Evolutionary conservation across 2,329 filamentous ascomycete species (phyloP).

Genomic region (Malbranchea zuffiana): DNA sequence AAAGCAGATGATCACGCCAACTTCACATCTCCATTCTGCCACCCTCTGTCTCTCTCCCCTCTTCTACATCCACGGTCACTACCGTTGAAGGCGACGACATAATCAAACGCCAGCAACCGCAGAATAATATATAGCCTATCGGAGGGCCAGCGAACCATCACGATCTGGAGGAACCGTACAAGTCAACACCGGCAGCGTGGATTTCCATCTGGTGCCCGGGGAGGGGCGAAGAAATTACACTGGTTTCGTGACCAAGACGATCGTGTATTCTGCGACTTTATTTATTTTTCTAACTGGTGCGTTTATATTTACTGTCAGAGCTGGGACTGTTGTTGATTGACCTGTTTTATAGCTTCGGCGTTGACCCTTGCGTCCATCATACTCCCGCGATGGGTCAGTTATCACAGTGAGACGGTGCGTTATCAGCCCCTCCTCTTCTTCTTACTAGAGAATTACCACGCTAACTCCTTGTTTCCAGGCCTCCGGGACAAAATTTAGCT

Average conservation of each 20-base stretch:
- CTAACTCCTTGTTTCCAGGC: constrained; percentile 18
- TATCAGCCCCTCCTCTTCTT: neutral
- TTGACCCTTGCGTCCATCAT: constrained; percentile 38
- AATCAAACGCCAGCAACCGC: too few relatives aligned
- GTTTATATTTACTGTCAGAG: constrained; percentile 11
- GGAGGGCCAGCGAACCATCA: neutral
- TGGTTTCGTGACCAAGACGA: constrained; percentile 39
- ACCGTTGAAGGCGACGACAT: too few relatives aligned
- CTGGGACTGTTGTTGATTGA: neutral
- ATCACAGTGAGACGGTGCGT: constrained; percentile 35
- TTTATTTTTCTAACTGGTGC: constrained; percentile 36
- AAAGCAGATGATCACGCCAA: too few relatives aligned
- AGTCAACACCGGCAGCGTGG: constrained; percentile 29
- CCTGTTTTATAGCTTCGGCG: constrained; percentile 27
- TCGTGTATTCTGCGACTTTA: constrained; percentile 37
- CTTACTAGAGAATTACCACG: neutral
- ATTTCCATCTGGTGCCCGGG: constrained; percentile 35
- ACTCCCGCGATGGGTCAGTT: constrained; percentile 40
- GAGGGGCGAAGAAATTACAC: constrained; percentile 37
- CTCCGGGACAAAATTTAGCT: constrained; percentile 40
- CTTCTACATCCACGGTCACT: too few relatives aligned
- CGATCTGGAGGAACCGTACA: too few relatives aligned
- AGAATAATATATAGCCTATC: too few relatives aligned
- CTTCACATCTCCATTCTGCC: too few relatives aligned
- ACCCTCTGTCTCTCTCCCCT: too few relatives aligned